Conservation (phyloP, 2,329 filamentous ascomycete species). For the Diaporthe sp. region DNA sequence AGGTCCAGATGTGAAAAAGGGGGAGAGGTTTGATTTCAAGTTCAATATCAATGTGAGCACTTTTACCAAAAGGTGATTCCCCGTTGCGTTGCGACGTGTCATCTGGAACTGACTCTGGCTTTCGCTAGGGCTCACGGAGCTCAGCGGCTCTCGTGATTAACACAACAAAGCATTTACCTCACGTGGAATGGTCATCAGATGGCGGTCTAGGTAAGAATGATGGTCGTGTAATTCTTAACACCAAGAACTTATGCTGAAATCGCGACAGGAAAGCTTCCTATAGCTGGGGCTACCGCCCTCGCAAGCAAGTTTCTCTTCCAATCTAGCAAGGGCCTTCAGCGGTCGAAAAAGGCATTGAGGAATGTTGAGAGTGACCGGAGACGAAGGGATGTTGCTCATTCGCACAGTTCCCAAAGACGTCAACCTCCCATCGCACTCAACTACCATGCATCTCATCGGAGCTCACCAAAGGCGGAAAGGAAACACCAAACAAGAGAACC, state of each 20-base stretch:
- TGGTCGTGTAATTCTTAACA: background rate
- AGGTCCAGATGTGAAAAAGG: slow-evolving; percentile 18
- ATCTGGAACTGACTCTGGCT: background rate
- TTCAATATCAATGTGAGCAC: slow-evolving; percentile 20
- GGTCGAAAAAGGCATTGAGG: background rate
- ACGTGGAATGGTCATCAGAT: slow-evolving; percentile 26
- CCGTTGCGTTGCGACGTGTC: background rate
- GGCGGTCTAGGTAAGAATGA: slow-evolving; percentile 20
- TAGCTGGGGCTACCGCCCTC: slow-evolving; percentile 6
- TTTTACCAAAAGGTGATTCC: background rate
- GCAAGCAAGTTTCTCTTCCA: slow-evolving; percentile 6
- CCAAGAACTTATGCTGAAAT: background rate
- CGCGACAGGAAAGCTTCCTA: slow-evolving; percentile 14
- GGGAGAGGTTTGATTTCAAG: slow-evolving; percentile 25
- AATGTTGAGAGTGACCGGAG: background rate
- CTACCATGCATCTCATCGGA: background rate
- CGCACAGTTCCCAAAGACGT: background rate
- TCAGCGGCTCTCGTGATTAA: slow-evolving; percentile 20
- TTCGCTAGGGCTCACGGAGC: slow-evolving; percentile 1
- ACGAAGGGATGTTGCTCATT: background rate
- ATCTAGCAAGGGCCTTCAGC: background rate
- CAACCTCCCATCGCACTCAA: background rate
- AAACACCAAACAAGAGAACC: background rate
- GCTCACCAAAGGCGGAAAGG: background rate
- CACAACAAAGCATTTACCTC: slow-evolving; percentile 26